Base-by-base conservation (phyloP, 345 rosid species). In the Firmiana major region DNA sequence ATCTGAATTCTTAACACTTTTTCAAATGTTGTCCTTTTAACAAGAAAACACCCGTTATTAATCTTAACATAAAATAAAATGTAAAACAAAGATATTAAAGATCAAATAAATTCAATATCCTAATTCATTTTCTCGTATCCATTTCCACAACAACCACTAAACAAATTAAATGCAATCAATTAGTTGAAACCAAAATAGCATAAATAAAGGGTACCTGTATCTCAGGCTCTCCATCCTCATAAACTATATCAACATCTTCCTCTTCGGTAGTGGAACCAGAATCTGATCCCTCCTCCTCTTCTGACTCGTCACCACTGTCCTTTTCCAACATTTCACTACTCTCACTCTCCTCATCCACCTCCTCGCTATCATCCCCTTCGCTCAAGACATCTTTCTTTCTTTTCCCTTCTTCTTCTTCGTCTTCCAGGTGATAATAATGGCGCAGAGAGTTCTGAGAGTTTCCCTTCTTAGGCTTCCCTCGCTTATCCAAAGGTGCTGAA, bases 381-480 rank as follows among this genome's bases (percentile, higher is more conserved):
- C 75, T 82, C 43, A 58, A 79, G 11, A 36, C 16, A 11, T 13
- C 46, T 55, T 74, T 78, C 26, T 31, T 12, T 31, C 57, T 74
- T 15, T 63, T 55, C 64, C 26, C 53, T 9, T 77, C 53, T 9
- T 77, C 75, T 28, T 67, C 26, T 0, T 62, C 67, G 0, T 82
- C 83, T 6, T 84, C 78, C 0, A 87, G 74, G 26, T 85, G 90
- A 74, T 96, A 96, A 76, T 82, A 96, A 81, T 85, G 97, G 58
- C 82, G 87, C 16, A 96, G 91, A 67, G 88, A 70, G 77, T 57
- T 86, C 42, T 73, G 75, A 0, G 84, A 57, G 54, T 71, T 85
- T 79, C 79, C 82, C 90, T 83, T 83, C 88, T 79, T 90, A 38
- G 76, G 85, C 80, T 86, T 92, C 26, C 99, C 99, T 42, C 99